Conservation (phyloP, 2,329 filamentous ascomycete genomes). For the Macrophomina tecta region DNA sequence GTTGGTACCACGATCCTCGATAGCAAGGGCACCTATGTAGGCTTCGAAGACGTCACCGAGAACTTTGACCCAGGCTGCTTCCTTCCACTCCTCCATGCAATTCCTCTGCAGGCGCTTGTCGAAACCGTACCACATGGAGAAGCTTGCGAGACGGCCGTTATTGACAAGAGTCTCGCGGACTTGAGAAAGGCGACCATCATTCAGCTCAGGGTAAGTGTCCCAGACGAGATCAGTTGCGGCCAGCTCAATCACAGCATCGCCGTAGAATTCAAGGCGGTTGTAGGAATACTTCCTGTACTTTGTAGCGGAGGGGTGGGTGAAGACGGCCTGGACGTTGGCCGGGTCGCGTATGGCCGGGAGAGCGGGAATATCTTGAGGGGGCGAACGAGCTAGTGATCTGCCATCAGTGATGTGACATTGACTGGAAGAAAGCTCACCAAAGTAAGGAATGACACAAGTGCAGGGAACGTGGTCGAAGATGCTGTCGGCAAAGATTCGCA, state of each 20-base stretch:
- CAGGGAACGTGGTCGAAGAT: too few relatives aligned
- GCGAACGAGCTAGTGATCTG: background rate
- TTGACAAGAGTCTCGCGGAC: slow-evolving; percentile 80
- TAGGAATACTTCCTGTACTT: slow-evolving; percentile 57
- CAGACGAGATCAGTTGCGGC: slow-evolving; percentile 80
- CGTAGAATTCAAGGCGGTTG: slow-evolving; percentile 86
- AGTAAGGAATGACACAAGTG: too few relatives aligned
- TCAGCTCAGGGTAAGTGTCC: slow-evolving; percentile 16
- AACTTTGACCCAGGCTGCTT: slow-evolving; percentile 61
- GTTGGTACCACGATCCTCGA: slow-evolving; percentile 62
- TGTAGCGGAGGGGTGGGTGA: slow-evolving; percentile 63
- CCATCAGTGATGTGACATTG: background rate
- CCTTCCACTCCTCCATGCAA: too few relatives aligned
- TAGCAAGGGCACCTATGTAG: slow-evolving; percentile 79
- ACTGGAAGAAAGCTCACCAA: background rate
- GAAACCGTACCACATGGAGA: slow-evolving; percentile 73
- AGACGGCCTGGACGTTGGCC: slow-evolving; percentile 65
- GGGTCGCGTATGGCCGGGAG: slow-evolving; percentile 67
- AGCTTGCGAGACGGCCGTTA: slow-evolving; percentile 77
- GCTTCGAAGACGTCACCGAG: slow-evolving; percentile 90
- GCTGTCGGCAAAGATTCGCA: too few relatives aligned
- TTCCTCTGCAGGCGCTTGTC: slow-evolving; percentile 54
- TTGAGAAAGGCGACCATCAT: slow-evolving; percentile 71
- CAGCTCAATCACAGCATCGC: slow-evolving; percentile 83
- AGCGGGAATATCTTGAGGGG: background rate